Evolutionary conservation across 2,329 filamentous ascomycete genomes (phyloP).

Genomic region (Pseudocercospora fuligena): DNA sequence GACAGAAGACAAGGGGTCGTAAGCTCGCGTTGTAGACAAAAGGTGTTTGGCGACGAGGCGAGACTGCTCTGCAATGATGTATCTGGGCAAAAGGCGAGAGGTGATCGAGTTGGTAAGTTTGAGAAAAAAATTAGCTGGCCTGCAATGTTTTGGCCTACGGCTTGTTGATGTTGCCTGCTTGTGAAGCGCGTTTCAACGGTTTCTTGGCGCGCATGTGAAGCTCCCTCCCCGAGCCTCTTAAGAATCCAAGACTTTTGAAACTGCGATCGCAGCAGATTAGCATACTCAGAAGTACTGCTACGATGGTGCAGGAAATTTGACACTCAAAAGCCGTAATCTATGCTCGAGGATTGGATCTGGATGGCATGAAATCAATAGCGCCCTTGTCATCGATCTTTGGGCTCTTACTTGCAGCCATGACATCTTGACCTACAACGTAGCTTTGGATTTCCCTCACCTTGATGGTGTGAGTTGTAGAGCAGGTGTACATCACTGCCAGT

Average conservation of each 20-base stretch:
- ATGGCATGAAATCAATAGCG: too few relatives aligned
- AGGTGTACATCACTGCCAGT: too few relatives aligned
- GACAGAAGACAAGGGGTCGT: neutral
- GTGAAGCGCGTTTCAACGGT: neutral
- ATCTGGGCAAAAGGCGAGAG: neutral
- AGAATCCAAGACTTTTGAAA: neutral
- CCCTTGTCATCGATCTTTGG: too few relatives aligned
- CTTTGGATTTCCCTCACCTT: too few relatives aligned
- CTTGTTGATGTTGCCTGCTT: neutral
- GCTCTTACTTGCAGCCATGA: too few relatives aligned
- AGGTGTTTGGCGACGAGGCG: neutral
- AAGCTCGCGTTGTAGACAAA: neutral
- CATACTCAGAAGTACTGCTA: too few relatives aligned
- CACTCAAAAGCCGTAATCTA: too few relatives aligned
- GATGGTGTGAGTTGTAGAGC: too few relatives aligned
- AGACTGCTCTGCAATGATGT: neutral
- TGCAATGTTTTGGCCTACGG: neutral
- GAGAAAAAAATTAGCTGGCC: neutral
- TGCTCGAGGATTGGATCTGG: too few relatives aligned
- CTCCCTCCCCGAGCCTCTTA: neutral
- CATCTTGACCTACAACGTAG: too few relatives aligned
- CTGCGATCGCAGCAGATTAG: too few relatives aligned
- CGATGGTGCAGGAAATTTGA: too few relatives aligned
- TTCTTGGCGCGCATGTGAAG: neutral
- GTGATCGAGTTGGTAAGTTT: neutral